Evolutionary conservation across 805 yeast genomes (phyloP), one percentile per base, ranked within the genome.

Genomic region (Starmerella kuoi): DNA sequence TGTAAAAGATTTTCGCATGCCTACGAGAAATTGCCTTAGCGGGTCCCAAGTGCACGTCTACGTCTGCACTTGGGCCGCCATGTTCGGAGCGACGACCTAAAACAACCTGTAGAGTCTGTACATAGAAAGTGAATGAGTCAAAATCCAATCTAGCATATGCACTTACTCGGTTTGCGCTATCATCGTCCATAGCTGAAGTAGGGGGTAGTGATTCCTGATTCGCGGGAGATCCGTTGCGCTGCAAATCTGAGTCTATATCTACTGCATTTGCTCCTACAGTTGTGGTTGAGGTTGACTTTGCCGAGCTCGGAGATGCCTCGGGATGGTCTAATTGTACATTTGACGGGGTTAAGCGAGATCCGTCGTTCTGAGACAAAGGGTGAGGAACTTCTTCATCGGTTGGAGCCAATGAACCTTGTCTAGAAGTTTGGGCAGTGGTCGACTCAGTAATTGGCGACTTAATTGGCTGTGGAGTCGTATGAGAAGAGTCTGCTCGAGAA

Each of bases 1-100:
- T 91, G 65, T 88, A 91, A 59, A 87, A 88, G 14, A 91, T 88
- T 61, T 84, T 87, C 4, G 97, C 98, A 61, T 91, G 98, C 45
- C 85, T 70, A 57, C 98, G 67, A 5, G 95, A 85, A 15, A 91
- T 85, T 8, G 96, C 94, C 64, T 91, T 91, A 32, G 87, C 82
- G 12, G 83, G 76, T 8, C 95, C 94, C 34, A 91, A 63, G 64
- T 91, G 95, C 33, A 91, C 95, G 63, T 88, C 98, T 12, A 51
- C 54, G 31, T 54, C 56, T 9, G 88, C 83, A 4, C 82, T 72
- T 31, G 38, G 44, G 35, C 58, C 45, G 50, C 79, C 79, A 42
- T 77, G 74, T 54, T 79, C 88, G 8, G 87, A 80, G 45, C 83
- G 72, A 53, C 98, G 70, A n/a, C 98, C 98, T 34, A 91, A 66